Percentiles rank a stretch among this genome's conserved stretches.
Evolutionary conservation across 441 rosid genomes (phyloP).

Genomic region (Aquilaria agallochum): DNA sequence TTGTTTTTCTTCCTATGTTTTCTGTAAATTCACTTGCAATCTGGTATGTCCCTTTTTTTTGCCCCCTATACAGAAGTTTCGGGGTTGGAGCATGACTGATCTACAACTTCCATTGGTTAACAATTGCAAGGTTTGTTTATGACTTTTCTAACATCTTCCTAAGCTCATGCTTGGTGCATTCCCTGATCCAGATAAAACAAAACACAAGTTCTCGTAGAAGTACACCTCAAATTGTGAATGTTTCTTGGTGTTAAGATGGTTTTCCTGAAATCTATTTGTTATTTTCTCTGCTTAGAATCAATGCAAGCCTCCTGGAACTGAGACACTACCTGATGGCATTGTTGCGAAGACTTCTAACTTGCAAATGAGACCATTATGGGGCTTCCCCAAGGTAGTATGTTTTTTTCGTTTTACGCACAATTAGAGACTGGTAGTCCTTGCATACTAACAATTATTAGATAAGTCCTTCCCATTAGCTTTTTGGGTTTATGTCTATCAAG

Average conservation of each 20-base stretch:
- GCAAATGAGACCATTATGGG: conserved; percentile 65
- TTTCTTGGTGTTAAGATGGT: not conserved
- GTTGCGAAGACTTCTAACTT: conserved; percentile 42
- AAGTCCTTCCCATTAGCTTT: not conserved
- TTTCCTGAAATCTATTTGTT: conserved; percentile 2
- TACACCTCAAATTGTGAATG: not conserved
- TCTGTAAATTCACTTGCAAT: not conserved
- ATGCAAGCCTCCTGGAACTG: conserved; percentile 53
- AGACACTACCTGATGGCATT: conserved; percentile 53
- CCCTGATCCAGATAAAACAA: not conserved
- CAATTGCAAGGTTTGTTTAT: conserved; percentile 40
- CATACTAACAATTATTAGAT: not conserved
- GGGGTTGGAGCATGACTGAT: conserved; percentile 29
- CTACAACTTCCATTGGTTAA: conserved; percentile 18
- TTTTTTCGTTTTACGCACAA: too few relatives aligned
- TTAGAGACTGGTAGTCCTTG: too few relatives aligned
- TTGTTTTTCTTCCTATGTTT: too few relatives aligned
- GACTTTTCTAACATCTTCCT: not conserved
- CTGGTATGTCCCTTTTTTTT: conserved; percentile 2
- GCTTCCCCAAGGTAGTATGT: conserved; percentile 35
- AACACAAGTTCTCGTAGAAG: too few relatives aligned
- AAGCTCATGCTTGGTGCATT: not conserved
- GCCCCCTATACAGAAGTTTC: conserved; percentile 33
- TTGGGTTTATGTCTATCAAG: not conserved
- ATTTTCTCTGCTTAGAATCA: conserved; percentile 28